phyloP scores from a whole-genome alignment of 2,329 filamentous ascomycete species.

The Curvularia sp. region DNA sequence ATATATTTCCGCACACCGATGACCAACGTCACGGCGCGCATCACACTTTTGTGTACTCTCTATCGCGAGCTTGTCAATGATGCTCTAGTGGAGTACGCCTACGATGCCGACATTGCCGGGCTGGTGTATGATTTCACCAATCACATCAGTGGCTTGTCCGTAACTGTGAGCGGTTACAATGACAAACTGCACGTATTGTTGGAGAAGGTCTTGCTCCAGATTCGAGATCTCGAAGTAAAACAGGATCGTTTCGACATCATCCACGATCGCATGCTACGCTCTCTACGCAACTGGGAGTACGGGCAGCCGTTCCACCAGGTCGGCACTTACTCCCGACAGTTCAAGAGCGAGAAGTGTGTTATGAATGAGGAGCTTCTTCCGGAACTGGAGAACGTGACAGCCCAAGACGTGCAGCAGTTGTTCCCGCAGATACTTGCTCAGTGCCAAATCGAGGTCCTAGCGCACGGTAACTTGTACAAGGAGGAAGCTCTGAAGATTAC shows the following conservation, averaged over 20 bases:
- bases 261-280: constrained; percentile 80
- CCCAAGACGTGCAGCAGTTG: constrained; percentile 77
- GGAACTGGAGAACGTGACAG: constrained; percentile 77
- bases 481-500: constrained; percentile 89
- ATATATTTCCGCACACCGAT: constrained; percentile 81
- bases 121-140: constrained; percentile 81
- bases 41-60: constrained; percentile 76
- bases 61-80: constrained; percentile 89
- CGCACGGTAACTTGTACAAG: constrained; percentile 92
- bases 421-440: constrained; percentile 82
- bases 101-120: constrained; percentile 92
- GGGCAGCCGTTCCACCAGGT: constrained; percentile 91
- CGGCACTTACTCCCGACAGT: constrained; percentile 79
- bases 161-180: constrained; percentile 89
- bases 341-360: constrained; percentile 78
- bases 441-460: constrained; percentile 84
- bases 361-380: constrained; percentile 80
- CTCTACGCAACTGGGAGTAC: constrained; percentile 85
- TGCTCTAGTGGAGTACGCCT: constrained; percentile 89
- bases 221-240: constrained; percentile 83
- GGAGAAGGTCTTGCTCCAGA: constrained; percentile 84
- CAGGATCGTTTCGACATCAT: constrained; percentile 91
- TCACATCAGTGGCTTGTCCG: constrained; percentile 74
- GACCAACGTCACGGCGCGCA: constrained; percentile 79
- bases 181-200: constrained; percentile 92